Base-by-base conservation (phyloP, 2,329 filamentous ascomycete genomes). In the Lecanoromycetidae sp. region DNA sequence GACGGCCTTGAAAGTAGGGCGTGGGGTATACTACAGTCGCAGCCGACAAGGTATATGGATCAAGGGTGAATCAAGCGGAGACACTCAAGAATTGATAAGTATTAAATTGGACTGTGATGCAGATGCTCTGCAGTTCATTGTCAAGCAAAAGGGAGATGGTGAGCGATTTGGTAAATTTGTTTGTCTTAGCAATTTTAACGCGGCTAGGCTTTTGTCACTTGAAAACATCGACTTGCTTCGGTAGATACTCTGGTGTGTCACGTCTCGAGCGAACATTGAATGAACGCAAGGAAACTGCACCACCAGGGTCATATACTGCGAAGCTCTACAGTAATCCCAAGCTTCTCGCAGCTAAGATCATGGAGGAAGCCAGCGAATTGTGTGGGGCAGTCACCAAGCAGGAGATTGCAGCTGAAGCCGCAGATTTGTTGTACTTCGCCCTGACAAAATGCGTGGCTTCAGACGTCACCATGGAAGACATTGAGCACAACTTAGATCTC, bases 351-450 rank as follows among this genome's bases (percentile, higher is more conserved):
- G 91, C 91, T 3, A 98, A 98, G 73, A 95, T 98, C 47, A 93
- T 96, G 80, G 91, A 98, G 65, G 91, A 98, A 64, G 91, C 91
- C 0, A 85, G 93, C 60, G 91, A 98, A 68, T 74, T 98, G 34
- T 95, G 90, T 60, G 80, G 91, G 54, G 90, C 91, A 13, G 80
- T 79, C 55, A 81, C 79, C 0, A 83, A 84, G 51, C 75, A 88
- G 53, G 84, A 96, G 12, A 77, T 94, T 52, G 87, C 91, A 2
- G 94, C 94, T 54, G 91, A 98, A 65, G 87, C 91, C 7, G 91
- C 91, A 0, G 91, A 98, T 61, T 70, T 98, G 47, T 80, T 98
- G 44, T 98, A 96, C 69, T 98, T 98, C 70, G 87, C 90, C 6
- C 69, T 98, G 47, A 86, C 91, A 19, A 93, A 88, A 65, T 94